These are phyloP conservation scores for Amauroascus niger DNA, from an alignment of 2,329 filamentous ascomycete species.

Conservation along the genomic window DNA sequence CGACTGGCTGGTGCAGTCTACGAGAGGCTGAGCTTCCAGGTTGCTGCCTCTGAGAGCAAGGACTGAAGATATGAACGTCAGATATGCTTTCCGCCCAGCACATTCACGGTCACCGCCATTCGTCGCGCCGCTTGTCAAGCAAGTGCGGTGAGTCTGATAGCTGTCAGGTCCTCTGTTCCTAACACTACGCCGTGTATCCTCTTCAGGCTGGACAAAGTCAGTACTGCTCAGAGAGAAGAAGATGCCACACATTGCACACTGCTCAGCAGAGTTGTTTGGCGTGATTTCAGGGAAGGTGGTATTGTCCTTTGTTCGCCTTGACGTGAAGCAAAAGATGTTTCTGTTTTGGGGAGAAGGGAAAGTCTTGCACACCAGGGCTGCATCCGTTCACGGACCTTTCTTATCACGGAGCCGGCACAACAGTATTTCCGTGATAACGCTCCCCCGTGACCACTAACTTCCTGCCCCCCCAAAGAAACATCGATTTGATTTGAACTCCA, in stretches of 20 bases:
- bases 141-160: constrained; percentile 27
- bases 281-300: no score
- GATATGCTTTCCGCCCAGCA: constrained; percentile 13
- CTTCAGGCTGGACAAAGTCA: constrained; percentile 24
- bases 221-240: constrained; percentile 41
- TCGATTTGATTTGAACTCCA: no score
- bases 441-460: constrained; percentile 8
- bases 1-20: constrained; percentile 47
- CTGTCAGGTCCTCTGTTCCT: constrained; percentile 39
- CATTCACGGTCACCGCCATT: background rate
- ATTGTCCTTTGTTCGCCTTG: no score
- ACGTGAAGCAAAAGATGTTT: background rate
- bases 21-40: constrained; percentile 63
- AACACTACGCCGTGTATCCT: constrained; percentile 29
- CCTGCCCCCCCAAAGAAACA: no score
- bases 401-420: background rate
- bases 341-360: no score
- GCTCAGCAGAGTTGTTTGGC: background rate
- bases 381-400: no score
- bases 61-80: constrained; percentile 68
- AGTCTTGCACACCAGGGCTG: no score
- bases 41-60: constrained; percentile 74
- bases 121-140: constrained; percentile 12
- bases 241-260: constrained; percentile 40
- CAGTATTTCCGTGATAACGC: constrained; percentile 3